Percentiles rank a stretch among this genome's conserved stretches.
These are phyloP conservation scores for Daldinia bambusicola DNA, from an alignment of 495 filamentous ascomycete genomes.

Conservation along the genomic window DNA sequence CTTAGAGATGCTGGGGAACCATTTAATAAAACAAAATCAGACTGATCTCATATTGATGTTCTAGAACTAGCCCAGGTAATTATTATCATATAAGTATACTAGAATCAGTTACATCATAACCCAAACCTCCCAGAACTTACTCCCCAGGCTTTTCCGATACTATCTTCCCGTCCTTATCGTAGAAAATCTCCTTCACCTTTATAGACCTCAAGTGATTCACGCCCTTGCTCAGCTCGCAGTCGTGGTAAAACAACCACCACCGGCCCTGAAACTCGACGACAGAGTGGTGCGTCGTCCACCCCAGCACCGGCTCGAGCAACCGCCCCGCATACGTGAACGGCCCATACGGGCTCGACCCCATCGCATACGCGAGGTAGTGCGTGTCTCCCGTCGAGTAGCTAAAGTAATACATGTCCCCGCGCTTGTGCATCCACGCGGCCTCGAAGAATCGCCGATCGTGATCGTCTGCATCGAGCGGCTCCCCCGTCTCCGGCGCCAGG, in stretches of 20 bases:
- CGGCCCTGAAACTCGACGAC: slow-evolving; percentile 74
- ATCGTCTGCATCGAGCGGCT: slow-evolving; percentile 69
- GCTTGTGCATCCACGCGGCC: slow-evolving; percentile 78
- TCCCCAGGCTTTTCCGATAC: slow-evolving; percentile 51
- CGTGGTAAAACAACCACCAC: slow-evolving; percentile 81
- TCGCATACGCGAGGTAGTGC: slow-evolving; percentile 74
- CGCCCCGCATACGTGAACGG: slow-evolving; percentile 76
- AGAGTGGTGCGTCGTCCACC: slow-evolving; percentile 85
- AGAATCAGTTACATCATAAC: too few species aligned
- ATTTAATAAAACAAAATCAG: not conserved
- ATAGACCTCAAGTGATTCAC: slow-evolving; percentile 73
- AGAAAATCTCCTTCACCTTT: slow-evolving; percentile 77
- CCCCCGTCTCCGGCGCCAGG: slow-evolving; percentile 65
- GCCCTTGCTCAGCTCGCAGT: slow-evolving; percentile 69
- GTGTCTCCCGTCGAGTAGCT: slow-evolving; percentile 80
- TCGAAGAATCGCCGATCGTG: slow-evolving; percentile 82
- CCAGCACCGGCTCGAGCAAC: slow-evolving; percentile 77
- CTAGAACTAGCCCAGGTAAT: too few species aligned
- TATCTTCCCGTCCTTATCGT: slow-evolving; percentile 72
- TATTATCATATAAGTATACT: slow-evolving; percentile 3
- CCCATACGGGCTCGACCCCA: slow-evolving; percentile 67
- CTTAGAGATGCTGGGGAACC: not conserved
- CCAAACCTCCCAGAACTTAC: not conserved
- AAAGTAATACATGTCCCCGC: slow-evolving; percentile 75
- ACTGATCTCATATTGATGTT: not conserved